These are phyloP conservation scores for Paraphoma chrysanthemicola DNA, from an alignment of 2,329 filamentous ascomycete genomes.

Conservation along the genomic window DNA sequence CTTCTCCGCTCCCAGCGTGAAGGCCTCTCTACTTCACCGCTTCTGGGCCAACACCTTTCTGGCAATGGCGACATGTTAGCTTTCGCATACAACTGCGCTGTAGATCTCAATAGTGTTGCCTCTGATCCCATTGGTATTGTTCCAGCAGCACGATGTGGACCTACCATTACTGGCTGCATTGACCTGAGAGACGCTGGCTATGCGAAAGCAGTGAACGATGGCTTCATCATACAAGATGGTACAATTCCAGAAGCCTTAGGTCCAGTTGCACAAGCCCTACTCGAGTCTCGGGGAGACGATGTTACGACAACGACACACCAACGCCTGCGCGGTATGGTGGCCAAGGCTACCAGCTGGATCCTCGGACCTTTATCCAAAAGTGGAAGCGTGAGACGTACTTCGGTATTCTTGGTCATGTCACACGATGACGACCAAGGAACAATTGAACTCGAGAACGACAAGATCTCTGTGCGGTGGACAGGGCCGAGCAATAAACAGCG, in stretches of 20 bases:
- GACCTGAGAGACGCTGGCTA: conserved; percentile 62
- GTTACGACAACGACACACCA: conserved; percentile 48
- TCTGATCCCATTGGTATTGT: conserved; percentile 29
- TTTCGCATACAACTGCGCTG: conserved; percentile 69
- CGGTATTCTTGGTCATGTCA: conserved; percentile 71
- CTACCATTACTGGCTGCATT: conserved; percentile 69
- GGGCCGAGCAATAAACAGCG: conserved; percentile 60
- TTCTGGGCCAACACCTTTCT: conserved; percentile 57
- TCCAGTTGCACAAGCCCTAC: conserved; percentile 62
- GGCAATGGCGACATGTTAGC: conserved; percentile 72
- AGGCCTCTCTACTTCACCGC: conserved; percentile 64
- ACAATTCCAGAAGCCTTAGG: conserved; percentile 65
- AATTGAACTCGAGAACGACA: conserved; percentile 65
- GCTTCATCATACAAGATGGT: conserved; percentile 70
- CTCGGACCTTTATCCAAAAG: conserved; percentile 64
- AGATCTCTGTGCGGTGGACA: conserved; percentile 65
- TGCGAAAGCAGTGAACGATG: conserved; percentile 60
- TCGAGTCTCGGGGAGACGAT: conserved; percentile 62
- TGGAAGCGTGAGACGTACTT: conserved; percentile 66
- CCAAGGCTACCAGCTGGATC: conserved; percentile 61
- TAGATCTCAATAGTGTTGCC: conserved; percentile 64
- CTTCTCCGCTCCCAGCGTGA: conserved; percentile 45
- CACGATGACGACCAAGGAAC: conserved; percentile 70
- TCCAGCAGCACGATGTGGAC: conserved; percentile 57
- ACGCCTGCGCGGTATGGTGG: conserved; percentile 56